Base-by-base conservation (phyloP, 495 filamentous ascomycete genomes). In the Patellaria atrata region DNA sequence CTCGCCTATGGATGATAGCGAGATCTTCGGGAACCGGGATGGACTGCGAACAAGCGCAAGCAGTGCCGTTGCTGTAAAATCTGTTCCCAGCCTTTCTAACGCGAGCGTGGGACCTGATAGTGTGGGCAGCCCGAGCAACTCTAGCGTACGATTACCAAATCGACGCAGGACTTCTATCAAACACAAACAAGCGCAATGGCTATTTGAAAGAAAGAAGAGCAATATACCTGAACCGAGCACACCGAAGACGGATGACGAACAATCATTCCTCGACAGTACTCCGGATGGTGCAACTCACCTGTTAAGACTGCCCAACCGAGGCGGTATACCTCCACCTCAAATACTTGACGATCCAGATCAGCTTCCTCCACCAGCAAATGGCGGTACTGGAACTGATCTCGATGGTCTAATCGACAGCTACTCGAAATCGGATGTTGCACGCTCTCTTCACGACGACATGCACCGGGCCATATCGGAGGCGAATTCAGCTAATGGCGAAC, bases 31-130 rank as follows among this genome's bases (percentile, higher is more conserved):
- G 23, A 45, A 56, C 2, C 49, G 54, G 24, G 65, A 64, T 24
- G 64, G 61, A 0, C 53, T 63, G 9, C 78, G 75, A 40, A 78
- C 82, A 27, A 73, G 79, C n/a, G 82, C 82, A 12, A 92, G 83
- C 59, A 92, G 83, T 48, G 72, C 83, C 20, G 67, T 75, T 33
- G 86, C 83, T n/a, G 72, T 93, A 37, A 94, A 94, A 53, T 92
- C 84, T 0, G 74, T 93, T 33, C 75, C 82, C 1, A 92, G 84
- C 55, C 64, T 77, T 8, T 84, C 79, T 15, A 75, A 73, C 38
- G 64, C 66, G 19, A 78, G 71, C 48, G 50, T 70, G 2, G 73
- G 74, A 23, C 64, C 68, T 9, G 52, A 54, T 30, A 58, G 58
- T 25, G 59, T 57, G 15, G 77, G 71, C 19, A 77, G 68, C 41